Evolutionary conservation across 768 basidiomycete genomes (phyloP).

Genomic region (Terana coerulea): DNA sequence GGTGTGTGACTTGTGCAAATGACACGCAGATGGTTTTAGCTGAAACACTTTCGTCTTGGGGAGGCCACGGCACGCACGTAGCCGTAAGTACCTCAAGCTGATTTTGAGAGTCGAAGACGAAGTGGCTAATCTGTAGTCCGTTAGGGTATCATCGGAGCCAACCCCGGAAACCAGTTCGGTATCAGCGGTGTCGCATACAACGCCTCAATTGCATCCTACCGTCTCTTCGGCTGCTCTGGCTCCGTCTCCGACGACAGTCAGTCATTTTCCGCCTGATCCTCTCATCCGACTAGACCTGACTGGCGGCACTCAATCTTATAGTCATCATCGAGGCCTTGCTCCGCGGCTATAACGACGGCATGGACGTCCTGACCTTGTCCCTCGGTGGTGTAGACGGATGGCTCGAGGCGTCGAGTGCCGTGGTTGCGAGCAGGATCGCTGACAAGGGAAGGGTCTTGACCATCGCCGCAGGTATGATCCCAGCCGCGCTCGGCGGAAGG

Average conservation of each 20-base stretch:
- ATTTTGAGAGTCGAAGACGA: too few species aligned
- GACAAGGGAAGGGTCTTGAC: slow-evolving; percentile 54
- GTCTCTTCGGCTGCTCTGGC: slow-evolving; percentile 58
- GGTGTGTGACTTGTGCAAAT: not conserved
- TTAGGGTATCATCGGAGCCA: slow-evolving; percentile 51
- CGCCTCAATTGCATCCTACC: slow-evolving; percentile 48
- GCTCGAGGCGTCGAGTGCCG: slow-evolving; percentile 49
- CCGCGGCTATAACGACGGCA: slow-evolving; percentile 44
- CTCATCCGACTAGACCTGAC: slow-evolving; percentile 24
- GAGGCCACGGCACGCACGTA: slow-evolving; percentile 51
- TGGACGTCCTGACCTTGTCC: slow-evolving; percentile 61
- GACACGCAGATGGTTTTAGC: too few species aligned
- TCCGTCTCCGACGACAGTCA: slow-evolving; percentile 47
- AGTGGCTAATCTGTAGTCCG: too few species aligned
- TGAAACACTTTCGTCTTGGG: not conserved
- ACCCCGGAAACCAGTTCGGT: slow-evolving; percentile 55
- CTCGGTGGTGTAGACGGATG: slow-evolving; percentile 59
- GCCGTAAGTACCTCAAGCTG: slow-evolving; percentile 32
- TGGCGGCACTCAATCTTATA: slow-evolving; percentile 3
- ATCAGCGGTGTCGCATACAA: slow-evolving; percentile 67
- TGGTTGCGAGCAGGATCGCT: slow-evolving; percentile 56
- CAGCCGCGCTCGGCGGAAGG: too few species aligned
- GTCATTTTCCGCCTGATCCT: not conserved
- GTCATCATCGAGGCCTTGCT: slow-evolving; percentile 48
- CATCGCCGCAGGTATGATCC: slow-evolving; percentile 48